Evolutionary conservation across 768 basidiomycete species (phyloP).

Genomic region (Leccinum incarnatum): DNA sequence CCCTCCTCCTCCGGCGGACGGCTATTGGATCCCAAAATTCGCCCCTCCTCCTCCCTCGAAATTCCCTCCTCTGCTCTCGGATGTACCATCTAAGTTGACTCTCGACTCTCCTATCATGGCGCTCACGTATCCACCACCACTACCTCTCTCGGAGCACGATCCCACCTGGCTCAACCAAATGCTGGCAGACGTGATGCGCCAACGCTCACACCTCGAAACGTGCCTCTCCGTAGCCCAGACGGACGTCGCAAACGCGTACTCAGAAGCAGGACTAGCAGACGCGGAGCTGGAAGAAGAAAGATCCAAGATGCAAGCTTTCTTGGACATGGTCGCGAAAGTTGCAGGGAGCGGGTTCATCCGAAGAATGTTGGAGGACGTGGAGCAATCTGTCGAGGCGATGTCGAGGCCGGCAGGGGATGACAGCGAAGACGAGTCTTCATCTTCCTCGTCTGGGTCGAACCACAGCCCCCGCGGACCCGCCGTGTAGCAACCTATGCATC

Average conservation of each 20-base stretch:
- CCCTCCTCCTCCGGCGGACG: slow-evolving; percentile 25
- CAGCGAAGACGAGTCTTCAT: neutral
- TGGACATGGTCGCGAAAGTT: slow-evolving; percentile 22
- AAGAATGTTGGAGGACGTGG: slow-evolving; percentile 23
- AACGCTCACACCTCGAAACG: slow-evolving; percentile 21
- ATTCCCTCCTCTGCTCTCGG: slow-evolving; percentile 9
- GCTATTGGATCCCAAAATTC: slow-evolving; percentile 26
- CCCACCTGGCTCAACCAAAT: slow-evolving; percentile 28
- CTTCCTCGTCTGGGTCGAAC: slow-evolving; percentile 3
- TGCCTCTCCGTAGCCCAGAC: slow-evolving; percentile 14
- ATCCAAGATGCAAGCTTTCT: slow-evolving; percentile 23
- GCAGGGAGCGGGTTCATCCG: slow-evolving; percentile 29
- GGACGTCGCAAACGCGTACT: slow-evolving; percentile 23
- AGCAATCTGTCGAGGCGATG: slow-evolving; percentile 13
- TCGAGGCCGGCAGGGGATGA: slow-evolving; percentile 5
- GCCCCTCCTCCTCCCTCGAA: slow-evolving; percentile 18
- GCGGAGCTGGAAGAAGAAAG: slow-evolving; percentile 25
- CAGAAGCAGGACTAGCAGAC: slow-evolving; percentile 28
- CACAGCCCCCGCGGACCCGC: neutral
- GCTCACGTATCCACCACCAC: slow-evolving; percentile 27
- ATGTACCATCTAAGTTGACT: slow-evolving; percentile 3
- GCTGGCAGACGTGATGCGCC: slow-evolving; percentile 25
- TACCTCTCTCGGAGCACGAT: slow-evolving; percentile 25
- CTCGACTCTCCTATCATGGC: slow-evolving; percentile 30
- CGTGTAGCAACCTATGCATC: neutral